phyloP scores from a whole-genome alignment of 768 basidiomycete species.

The Boletus sp. region DNA sequence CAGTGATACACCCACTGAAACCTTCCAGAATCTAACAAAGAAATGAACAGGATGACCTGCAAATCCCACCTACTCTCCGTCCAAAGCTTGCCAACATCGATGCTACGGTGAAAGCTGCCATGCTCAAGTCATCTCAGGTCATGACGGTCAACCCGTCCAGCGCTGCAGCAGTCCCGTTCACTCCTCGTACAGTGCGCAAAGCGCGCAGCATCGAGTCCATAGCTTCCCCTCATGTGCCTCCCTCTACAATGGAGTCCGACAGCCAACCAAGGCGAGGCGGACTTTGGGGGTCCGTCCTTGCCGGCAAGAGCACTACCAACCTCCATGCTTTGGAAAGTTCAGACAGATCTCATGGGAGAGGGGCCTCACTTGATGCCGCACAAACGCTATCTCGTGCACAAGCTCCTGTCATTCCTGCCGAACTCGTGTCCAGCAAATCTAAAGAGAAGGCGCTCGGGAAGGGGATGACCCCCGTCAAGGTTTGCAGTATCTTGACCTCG shows the following conservation, averaged over 20 bases:
- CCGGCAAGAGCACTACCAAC: slow-evolving; percentile 31
- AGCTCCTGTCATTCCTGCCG: slow-evolving; percentile 38
- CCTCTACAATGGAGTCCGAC: slow-evolving; percentile 39
- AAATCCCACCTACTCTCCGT: slow-evolving; percentile 75
- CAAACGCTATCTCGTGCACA: slow-evolving; percentile 54
- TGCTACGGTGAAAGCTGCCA: slow-evolving; percentile 81
- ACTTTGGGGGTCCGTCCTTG: slow-evolving; percentile 25
- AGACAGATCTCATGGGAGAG: slow-evolving; percentile 49
- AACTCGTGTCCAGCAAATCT: slow-evolving; percentile 35
- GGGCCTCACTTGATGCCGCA: slow-evolving; percentile 55
- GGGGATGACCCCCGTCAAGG: slow-evolving; percentile 59
- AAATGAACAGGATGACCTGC: slow-evolving; percentile 71
- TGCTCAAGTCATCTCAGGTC: slow-evolving; percentile 82
- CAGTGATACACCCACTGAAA: slow-evolving; percentile 23
- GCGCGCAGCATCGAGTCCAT: slow-evolving; percentile 74
- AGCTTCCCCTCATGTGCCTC: slow-evolving; percentile 45
- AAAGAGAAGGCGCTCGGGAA: slow-evolving; percentile 56
- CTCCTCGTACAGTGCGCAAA: slow-evolving; percentile 60
- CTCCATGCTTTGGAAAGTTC: slow-evolving; percentile 26
- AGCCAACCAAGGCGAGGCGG: slow-evolving; percentile 21
- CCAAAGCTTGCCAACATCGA: slow-evolving; percentile 82
- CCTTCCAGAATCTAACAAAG: background rate
- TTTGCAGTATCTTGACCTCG: slow-evolving; percentile 63
- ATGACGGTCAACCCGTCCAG: slow-evolving; percentile 43
- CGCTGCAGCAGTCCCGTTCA: slow-evolving; percentile 32